phyloP scores from a whole-genome alignment of 306 rosid genomes.

The Ammopiptanthus mongolicus region DNA sequence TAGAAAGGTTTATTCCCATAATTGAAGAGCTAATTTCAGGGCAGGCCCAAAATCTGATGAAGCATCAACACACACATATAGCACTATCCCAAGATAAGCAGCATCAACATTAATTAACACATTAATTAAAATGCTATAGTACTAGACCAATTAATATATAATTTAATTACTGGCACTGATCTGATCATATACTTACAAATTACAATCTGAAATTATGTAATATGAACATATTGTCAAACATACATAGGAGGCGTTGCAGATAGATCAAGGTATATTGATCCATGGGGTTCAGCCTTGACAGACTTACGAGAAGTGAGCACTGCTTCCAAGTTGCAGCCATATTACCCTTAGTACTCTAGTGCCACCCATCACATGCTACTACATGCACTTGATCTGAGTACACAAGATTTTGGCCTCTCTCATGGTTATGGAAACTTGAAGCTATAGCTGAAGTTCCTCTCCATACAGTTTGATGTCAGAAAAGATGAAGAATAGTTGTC shows the following conservation, averaged over 20 bases:
- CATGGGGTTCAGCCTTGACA: constrained; percentile 26
- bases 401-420: not conserved
- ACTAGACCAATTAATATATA: not conserved
- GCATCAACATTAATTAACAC: not conserved
- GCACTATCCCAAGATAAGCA: not conserved
- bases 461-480: not conserved
- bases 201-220: not conserved
- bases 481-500: not conserved
- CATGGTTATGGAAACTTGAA: constrained; percentile 17
- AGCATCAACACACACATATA: not conserved
- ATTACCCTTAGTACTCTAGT: not conserved
- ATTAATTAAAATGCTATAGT: not conserved
- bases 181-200: not conserved
- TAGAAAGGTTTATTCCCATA: not conserved
- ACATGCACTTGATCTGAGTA: not conserved
- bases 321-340: not conserved
- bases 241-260: not conserved
- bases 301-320: constrained; percentile 50
- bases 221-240: not conserved
- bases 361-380: not conserved
- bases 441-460: not conserved
- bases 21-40: not conserved
- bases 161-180: not conserved
- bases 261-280: not conserved
- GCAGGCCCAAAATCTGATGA: not conserved